phyloP scores from a whole-genome alignment of 2,329 filamentous ascomycete genomes.

The Botryosphaeria dothidea region DNA sequence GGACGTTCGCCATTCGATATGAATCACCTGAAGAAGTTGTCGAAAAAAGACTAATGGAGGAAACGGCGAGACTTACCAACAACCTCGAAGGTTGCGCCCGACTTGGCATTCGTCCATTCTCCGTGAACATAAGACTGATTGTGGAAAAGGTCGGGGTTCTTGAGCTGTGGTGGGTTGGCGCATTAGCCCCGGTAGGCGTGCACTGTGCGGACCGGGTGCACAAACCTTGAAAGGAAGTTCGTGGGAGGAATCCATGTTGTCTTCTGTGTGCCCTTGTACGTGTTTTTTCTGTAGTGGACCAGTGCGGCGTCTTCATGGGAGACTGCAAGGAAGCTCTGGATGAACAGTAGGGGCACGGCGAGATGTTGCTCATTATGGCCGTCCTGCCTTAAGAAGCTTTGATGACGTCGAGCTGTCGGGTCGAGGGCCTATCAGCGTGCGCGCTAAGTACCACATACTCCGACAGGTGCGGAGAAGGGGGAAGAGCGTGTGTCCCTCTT shows the following conservation, averaged over 20 bases:
- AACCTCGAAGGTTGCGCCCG: constrained; percentile 59
- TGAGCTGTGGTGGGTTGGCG: constrained; percentile 44
- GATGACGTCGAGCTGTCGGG: neutral
- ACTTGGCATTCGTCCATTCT: constrained; percentile 58
- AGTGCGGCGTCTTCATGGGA: neutral
- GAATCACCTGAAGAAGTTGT: neutral
- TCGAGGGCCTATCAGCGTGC: neutral
- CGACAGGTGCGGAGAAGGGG: constrained; percentile 2
- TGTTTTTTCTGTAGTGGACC: neutral
- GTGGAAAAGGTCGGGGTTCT: constrained; percentile 56
- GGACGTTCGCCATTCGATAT: neutral
- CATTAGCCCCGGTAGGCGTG: constrained; percentile 3
- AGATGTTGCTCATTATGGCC: neutral
- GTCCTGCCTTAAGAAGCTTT: neutral
- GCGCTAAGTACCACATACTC: neutral
- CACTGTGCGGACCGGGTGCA: too few species aligned
- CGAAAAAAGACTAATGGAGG: neutral
- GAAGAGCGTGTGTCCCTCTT: neutral
- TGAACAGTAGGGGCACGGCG: neutral
- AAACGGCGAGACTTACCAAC: constrained; percentile 42
- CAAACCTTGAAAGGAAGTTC: constrained; percentile 47
- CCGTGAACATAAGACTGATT: constrained; percentile 56
- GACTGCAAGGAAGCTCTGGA: neutral
- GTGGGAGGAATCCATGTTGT: constrained; percentile 31
- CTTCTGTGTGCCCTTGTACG: neutral